Evolutionary conservation across 75 land plant genomes (phyloP).

Genomic region (Selaginella moellendorffii): DNA sequence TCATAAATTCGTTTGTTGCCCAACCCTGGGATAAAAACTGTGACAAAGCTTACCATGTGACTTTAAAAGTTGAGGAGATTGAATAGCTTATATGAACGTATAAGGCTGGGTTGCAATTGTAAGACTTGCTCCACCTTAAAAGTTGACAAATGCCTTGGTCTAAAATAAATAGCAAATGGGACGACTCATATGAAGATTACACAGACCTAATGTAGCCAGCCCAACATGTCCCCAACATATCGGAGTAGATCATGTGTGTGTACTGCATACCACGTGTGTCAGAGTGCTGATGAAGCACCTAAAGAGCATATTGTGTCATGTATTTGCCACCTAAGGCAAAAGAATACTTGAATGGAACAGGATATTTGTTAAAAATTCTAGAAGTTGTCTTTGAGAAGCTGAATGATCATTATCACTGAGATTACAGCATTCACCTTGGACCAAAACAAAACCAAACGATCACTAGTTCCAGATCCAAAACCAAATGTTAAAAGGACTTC

Average conservation of each 20-base stretch:
- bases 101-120: conserved; percentile 82
- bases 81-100: conserved; percentile 72
- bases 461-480: background rate
- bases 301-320: conserved; percentile 91
- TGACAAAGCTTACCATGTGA: conserved; percentile 46
- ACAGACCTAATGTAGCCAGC: conserved; percentile 87
- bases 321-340: conserved; percentile 66
- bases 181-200: too few species aligned
- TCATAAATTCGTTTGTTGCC: conserved; percentile 46
- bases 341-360: conserved; percentile 89
- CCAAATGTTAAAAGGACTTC: conserved; percentile 36
- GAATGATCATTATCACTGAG: conserved; percentile 91
- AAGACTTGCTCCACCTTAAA: conserved; percentile 97
- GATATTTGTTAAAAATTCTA: conserved; percentile 73
- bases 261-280: conserved; percentile 98
- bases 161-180: conserved; percentile 62
- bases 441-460: conserved; percentile 20
- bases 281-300: conserved; percentile 91
- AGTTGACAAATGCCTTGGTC: conserved; percentile 98
- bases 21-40: background rate
- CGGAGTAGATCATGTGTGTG: conserved; percentile 98
- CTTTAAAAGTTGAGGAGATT: conserved; percentile 77
- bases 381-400: conserved; percentile 83
- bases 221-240: conserved; percentile 98
- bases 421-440: conserved; percentile 83